These are phyloP conservation scores for Colletotrichum gloeosporioides DNA, from an alignment of 2,329 filamentous ascomycete genomes.

Conservation along the genomic window DNA sequence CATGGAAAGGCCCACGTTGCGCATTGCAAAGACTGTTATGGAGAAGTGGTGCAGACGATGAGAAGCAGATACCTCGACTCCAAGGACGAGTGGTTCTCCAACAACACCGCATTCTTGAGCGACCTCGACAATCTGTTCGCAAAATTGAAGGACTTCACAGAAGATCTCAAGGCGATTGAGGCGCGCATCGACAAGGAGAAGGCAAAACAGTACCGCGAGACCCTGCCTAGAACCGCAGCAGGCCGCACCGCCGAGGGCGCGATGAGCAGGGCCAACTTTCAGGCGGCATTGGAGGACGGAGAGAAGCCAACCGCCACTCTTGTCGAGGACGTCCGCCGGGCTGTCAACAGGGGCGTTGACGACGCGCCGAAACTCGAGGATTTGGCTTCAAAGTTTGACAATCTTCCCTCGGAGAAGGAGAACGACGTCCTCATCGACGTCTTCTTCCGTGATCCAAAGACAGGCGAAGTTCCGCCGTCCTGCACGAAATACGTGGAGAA, in stretches of 20 bases:
- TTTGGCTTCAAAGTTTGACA: slow-evolving; percentile 10
- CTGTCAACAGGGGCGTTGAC: not conserved
- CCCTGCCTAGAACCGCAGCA: slow-evolving; percentile 24
- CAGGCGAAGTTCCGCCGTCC: slow-evolving; percentile 32
- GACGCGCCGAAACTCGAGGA: slow-evolving; percentile 2
- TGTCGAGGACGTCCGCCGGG: slow-evolving; percentile 2
- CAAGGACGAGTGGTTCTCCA: slow-evolving; percentile 56
- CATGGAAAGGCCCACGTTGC: slow-evolving; percentile 48
- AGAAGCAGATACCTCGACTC: slow-evolving; percentile 41
- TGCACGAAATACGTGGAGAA: slow-evolving; percentile 45
- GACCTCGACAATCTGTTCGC: slow-evolving; percentile 56
- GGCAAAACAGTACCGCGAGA: slow-evolving; percentile 56
- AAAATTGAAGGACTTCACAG: slow-evolving; percentile 48
- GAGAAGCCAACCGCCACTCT: not conserved
- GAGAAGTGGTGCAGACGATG: slow-evolving; percentile 51
- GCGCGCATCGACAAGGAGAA: slow-evolving; percentile 56
- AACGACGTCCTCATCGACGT: slow-evolving; percentile 15
- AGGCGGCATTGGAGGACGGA: slow-evolving; percentile 8
- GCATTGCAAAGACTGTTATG: slow-evolving; percentile 55
- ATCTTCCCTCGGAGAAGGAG: slow-evolving; percentile 6
- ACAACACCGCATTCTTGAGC: slow-evolving; percentile 51
- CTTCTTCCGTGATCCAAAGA: slow-evolving; percentile 41
- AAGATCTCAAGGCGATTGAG: slow-evolving; percentile 52
- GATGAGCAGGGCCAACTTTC: slow-evolving; percentile 12
- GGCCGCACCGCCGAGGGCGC: slow-evolving; percentile 5